These are phyloP conservation scores for Colletotrichum tanaceti DNA, from an alignment of 2,329 filamentous ascomycete species.

Conservation along the genomic window DNA sequence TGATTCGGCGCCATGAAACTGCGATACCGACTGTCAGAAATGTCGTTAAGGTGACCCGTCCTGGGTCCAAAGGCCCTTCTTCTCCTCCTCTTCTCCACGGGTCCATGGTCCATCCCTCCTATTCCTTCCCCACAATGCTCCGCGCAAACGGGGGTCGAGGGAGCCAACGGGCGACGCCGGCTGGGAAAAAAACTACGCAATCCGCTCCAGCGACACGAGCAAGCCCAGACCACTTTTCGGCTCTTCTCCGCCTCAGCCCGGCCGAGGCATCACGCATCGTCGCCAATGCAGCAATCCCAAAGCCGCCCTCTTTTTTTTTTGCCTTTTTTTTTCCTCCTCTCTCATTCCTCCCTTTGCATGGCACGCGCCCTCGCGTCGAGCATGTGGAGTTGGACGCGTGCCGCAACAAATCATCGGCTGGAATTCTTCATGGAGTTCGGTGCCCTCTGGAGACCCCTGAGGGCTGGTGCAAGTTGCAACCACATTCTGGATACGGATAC, in stretches of 20 bases:
- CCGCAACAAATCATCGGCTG: constrained; percentile 14
- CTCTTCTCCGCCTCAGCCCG: constrained; percentile 29
- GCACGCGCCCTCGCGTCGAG: constrained; percentile 6
- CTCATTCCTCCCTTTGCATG: neutral
- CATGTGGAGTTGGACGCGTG: constrained; percentile 19
- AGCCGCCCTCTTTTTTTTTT: constrained; percentile 2
- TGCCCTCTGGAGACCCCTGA: constrained; percentile 13
- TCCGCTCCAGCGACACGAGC: constrained; percentile 23
- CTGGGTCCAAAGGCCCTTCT: constrained; percentile 7
- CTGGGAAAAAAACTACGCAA: constrained; percentile 25
- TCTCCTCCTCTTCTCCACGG: constrained; percentile 12
- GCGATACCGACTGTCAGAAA: neutral
- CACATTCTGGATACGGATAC: constrained; percentile 3
- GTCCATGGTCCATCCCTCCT: constrained; percentile 5
- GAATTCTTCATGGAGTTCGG: neutral
- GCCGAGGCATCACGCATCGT: constrained; percentile 20
- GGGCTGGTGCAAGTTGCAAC: constrained; percentile 26
- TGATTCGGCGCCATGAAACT: neutral
- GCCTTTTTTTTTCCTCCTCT: no score
- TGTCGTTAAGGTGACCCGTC: neutral
- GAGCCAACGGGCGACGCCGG: constrained; percentile 23
- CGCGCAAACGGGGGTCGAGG: constrained; percentile 23
- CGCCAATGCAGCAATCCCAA: constrained; percentile 9
- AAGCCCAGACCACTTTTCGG: constrained; percentile 28
- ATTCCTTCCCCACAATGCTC: constrained; percentile 30